Base-by-base conservation (phyloP, 1,284 basidiomycete genomes). In the Pseudozyma sp. region DNA sequence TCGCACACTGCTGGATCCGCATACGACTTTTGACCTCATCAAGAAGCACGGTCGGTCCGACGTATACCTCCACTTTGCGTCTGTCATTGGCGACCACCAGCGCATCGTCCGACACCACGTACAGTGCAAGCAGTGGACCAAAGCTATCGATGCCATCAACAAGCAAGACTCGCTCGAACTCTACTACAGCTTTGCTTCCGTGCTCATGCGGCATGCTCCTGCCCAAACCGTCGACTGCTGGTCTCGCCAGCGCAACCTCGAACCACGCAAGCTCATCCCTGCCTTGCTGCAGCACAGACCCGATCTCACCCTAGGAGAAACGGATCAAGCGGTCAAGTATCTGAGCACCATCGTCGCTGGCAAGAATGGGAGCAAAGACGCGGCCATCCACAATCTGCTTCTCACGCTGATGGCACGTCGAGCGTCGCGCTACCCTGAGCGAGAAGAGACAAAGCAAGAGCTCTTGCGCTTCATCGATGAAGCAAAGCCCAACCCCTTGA, bases 71-170 rank as follows among this genome's bases (percentile, higher is more conserved):
- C 92, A 93, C 84, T 99, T 91, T 81, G 96, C 97, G 5, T 90
- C 89, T 4, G 87, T 91, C 10, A 88, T 94, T 46, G 91, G 92
- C 11, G 95, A 98, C 83, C 88, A 89, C 79, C 90, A 90, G 64
- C 90, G 92, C 9, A 93, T 98, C 7, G 89, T 96, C n/a, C 92
- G 94, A 75, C 91, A 98, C 82, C 96, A 93, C 90, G 88, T 98
- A 45, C 87, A 92, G 50, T 92, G 96, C 84, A 93, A 95, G 83
- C 88, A 94, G 62, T 99, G 96, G 96, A 79, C 87, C 19, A 92
- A 94, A 80, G 96, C 94, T 0, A 91, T 99, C 58, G 92, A 94
- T 52, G 88, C 92, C 8, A 88, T 99, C 68, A 94, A 90, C 77
- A 88, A 66, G 39, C 84, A 94, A 90, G 87, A 89, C 35, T 87